These are phyloP conservation scores for Neospermospora avenae DNA, from an alignment of 2,329 filamentous ascomycete species.

Conservation along the genomic window DNA sequence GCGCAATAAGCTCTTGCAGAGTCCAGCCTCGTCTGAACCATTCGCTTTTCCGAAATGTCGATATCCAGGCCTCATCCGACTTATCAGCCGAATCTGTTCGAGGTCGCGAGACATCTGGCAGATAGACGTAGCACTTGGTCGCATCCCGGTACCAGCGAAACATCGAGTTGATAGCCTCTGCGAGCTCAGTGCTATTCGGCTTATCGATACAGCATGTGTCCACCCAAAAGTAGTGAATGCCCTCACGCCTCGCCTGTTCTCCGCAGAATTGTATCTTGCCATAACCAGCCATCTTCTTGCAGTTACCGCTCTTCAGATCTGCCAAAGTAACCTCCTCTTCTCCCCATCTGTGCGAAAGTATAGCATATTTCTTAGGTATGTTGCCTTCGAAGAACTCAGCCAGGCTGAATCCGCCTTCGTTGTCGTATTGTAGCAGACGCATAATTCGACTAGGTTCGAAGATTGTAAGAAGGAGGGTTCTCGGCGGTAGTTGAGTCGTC, in stretches of 20 bases:
- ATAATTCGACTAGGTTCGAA: slow-evolving; percentile 14
- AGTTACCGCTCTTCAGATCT: slow-evolving; percentile 7
- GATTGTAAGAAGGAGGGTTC: slow-evolving; percentile 5
- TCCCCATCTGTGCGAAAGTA: slow-evolving; percentile 27
- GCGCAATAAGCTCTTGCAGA: slow-evolving; percentile 25
- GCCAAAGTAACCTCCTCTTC: slow-evolving; percentile 15
- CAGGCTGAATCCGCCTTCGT: slow-evolving; percentile 14
- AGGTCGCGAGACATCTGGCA: neutral
- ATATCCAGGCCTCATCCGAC: neutral
- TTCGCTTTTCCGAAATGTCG: neutral
- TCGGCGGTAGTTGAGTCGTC: slow-evolving; percentile 10
- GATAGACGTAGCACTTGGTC: neutral
- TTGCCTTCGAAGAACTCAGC: slow-evolving; percentile 12
- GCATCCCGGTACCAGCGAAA: neutral
- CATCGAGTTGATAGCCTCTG: neutral
- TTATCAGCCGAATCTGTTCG: neutral
- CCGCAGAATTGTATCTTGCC: slow-evolving; percentile 16
- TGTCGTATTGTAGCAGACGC: slow-evolving; percentile 15
- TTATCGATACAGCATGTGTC: no score
- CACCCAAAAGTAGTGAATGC: neutral
- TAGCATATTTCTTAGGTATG: slow-evolving; percentile 23
- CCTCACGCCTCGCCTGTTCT: slow-evolving; percentile 13
- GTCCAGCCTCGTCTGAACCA: slow-evolving; percentile 23
- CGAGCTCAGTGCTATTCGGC: neutral
- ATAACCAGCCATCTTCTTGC: slow-evolving; percentile 15